These are phyloP conservation scores for Neoarthrinium moseri DNA, from an alignment of 2,329 filamentous ascomycete genomes.

Conservation along the genomic window DNA sequence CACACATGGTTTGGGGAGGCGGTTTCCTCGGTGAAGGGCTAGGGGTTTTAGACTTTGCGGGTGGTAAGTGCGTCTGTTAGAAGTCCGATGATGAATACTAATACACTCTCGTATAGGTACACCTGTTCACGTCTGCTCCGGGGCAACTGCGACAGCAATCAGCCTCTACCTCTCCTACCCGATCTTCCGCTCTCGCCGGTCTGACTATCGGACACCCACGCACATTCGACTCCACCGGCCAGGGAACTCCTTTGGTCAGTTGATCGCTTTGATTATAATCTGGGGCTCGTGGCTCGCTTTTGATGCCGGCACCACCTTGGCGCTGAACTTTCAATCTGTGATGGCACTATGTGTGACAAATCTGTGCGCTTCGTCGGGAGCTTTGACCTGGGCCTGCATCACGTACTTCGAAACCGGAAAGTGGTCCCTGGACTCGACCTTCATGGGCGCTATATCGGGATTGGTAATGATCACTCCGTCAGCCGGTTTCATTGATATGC, in stretches of 20 bases:
- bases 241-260: conserved; percentile 35
- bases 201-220: conserved; percentile 39
- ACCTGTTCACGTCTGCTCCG: conserved; percentile 39
- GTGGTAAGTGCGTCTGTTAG: conserved; percentile 18
- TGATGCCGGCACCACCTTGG: conserved; percentile 46
- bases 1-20: conserved; percentile 47
- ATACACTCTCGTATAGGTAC: conserved; percentile 27
- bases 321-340: conserved; percentile 47
- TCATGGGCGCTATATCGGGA: conserved; percentile 52
- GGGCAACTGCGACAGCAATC: conserved; percentile 39
- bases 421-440: conserved; percentile 48
- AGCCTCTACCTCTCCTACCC: conserved; percentile 50
- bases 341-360: conserved; percentile 50
- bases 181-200: conserved; percentile 43
- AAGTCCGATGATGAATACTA: too few species aligned
- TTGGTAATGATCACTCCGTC: conserved; percentile 52
- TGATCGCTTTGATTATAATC: conserved; percentile 47
- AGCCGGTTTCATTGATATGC: conserved; percentile 44
- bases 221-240: conserved; percentile 14
- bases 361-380: conserved; percentile 44
- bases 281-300: conserved; percentile 52
- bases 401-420: conserved; percentile 35
- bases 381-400: conserved; percentile 44
- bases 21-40: conserved; percentile 40
- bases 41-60: conserved; percentile 45